phyloP scores from a whole-genome alignment of 805 yeast genomes.

The Cyberlindnera euphorbiiphila region DNA sequence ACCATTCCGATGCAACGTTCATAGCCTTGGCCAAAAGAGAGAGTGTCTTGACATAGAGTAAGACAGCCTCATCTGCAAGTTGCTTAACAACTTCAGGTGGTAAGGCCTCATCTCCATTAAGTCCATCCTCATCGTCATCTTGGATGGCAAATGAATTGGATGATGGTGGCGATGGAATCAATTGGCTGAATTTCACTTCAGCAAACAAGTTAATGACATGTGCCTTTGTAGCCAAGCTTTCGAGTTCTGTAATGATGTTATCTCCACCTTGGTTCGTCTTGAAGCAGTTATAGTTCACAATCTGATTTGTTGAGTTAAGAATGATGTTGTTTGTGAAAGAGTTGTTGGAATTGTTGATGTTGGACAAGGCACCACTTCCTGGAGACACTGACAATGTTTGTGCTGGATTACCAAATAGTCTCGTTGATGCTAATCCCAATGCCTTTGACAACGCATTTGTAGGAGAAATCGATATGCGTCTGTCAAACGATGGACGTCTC shows the following conservation, averaged over 20 bases:
- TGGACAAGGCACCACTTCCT: slow-evolving; percentile 11
- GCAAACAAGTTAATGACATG: slow-evolving; percentile 88
- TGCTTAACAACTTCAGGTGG: slow-evolving; percentile 53
- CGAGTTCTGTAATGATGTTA: slow-evolving; percentile 48
- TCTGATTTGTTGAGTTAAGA: slow-evolving; percentile 21
- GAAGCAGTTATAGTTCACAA: slow-evolving; percentile 15
- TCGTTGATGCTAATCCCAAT: slow-evolving; percentile 78
- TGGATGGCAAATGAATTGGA: slow-evolving; percentile 33
- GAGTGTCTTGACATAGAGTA: slow-evolving; percentile 77
- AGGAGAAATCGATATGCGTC: slow-evolving; percentile 65
- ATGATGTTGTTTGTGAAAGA: slow-evolving; percentile 23
- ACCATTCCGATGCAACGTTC: slow-evolving; percentile 85
- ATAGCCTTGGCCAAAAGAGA: slow-evolving; percentile 82
- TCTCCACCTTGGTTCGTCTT: slow-evolving; percentile 23
- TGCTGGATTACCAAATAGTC: slow-evolving; percentile 62
- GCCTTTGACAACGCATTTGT: slow-evolving; percentile 88
- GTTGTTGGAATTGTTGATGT: slow-evolving; percentile 21
- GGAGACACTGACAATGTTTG: slow-evolving; percentile 24
- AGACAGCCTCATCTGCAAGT: slow-evolving; percentile 85
- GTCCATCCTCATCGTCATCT: slow-evolving; percentile 32
- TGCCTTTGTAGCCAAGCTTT: slow-evolving; percentile 80
- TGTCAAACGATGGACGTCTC: slow-evolving; percentile 57
- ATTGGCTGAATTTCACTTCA: slow-evolving; percentile 82
- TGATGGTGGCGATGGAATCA: slow-evolving; percentile 63
- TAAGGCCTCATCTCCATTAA: slow-evolving; percentile 28